phyloP scores from a whole-genome alignment of 495 filamentous ascomycete genomes.

The Neurospora hispaniola region DNA sequence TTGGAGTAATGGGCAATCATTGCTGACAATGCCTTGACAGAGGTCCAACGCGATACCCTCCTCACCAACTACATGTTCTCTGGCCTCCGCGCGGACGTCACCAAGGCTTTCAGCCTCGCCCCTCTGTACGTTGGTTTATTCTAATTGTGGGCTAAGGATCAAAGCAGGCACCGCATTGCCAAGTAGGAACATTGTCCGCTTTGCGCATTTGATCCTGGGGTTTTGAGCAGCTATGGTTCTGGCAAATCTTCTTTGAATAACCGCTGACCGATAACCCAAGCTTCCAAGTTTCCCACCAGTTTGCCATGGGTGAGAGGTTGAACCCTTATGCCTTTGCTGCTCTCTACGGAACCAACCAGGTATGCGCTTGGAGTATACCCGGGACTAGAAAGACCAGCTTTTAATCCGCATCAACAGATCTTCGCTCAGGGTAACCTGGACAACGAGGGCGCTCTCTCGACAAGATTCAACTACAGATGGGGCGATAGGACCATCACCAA shows the following conservation, averaged over 20 bases:
- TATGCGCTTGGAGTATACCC: conserved; percentile 32
- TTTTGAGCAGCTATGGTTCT: not conserved
- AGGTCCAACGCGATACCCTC: conserved; percentile 91
- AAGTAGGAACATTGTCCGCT: not conserved
- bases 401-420: conserved; percentile 44
- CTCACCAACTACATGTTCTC: conserved; percentile 92
- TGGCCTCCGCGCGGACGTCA: conserved; percentile 88
- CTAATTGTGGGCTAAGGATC: not conserved
- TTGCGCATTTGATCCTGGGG: not conserved
- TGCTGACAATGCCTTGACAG: conserved; percentile 24
- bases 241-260: not conserved
- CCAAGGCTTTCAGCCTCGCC: conserved; percentile 83
- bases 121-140: conserved; percentile 43
- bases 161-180: not conserved
- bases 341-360: conserved; percentile 84
- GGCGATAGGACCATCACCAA: conserved; percentile 65
- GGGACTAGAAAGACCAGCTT: not conserved
- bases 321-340: conserved; percentile 92
- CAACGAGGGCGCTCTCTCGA: conserved; percentile 72
- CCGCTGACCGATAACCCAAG: conserved; percentile 8
- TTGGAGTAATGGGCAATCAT: not conserved
- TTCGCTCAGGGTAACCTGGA: conserved; percentile 94
- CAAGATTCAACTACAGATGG: conserved; percentile 87
- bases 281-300: conserved; percentile 95
- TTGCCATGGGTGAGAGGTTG: conserved; percentile 82